Percentiles rank a stretch among this genome's conserved stretches.
Evolutionary conservation across 306 rosid genomes (phyloP).

Genomic region (Cicer yamashitae): DNA sequence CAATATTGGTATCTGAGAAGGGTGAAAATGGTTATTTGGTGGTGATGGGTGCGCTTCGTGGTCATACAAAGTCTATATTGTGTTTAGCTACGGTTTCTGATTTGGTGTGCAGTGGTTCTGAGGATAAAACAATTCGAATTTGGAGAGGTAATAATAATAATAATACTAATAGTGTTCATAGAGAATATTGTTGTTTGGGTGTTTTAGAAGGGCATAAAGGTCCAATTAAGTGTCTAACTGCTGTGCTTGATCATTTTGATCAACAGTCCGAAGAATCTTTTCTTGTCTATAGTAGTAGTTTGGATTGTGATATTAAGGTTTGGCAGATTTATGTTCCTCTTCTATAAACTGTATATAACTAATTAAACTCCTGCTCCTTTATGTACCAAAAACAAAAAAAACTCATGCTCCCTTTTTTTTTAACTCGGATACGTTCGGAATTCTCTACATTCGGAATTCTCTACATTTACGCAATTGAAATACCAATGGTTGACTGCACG

Average conservation of each 20-base stretch:
- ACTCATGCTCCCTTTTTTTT: too few species aligned
- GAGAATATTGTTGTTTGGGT: slow-evolving; percentile 64
- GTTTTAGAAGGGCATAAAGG: slow-evolving; percentile 82
- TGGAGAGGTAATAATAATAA: slow-evolving; percentile 70
- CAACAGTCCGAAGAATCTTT: slow-evolving; percentile 44
- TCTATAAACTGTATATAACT: slow-evolving; percentile 9
- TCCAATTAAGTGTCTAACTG: slow-evolving; percentile 76
- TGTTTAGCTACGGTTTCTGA: slow-evolving; percentile 70
- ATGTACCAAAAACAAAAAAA: too few species aligned
- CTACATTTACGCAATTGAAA: too few species aligned
- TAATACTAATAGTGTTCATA: not conserved
- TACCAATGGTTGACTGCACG: too few species aligned
- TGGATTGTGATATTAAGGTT: slow-evolving; percentile 76
- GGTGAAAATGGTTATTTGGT: slow-evolving; percentile 50
- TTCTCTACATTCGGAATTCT: too few species aligned
- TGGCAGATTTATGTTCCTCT: slow-evolving; percentile 71
- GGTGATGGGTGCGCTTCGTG: slow-evolving; percentile 72
- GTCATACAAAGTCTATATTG: slow-evolving; percentile 73
- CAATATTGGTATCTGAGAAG: slow-evolving; percentile 76
- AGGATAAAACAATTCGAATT: slow-evolving; percentile 74
- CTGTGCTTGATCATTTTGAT: slow-evolving; percentile 47
- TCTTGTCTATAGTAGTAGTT: slow-evolving; percentile 76
- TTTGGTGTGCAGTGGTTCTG: slow-evolving; percentile 86
- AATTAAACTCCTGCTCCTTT: too few species aligned
- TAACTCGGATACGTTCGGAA: too few species aligned